Evolutionary conservation across 495 filamentous ascomycete species (phyloP).

Genomic region (Neurospora hispaniola): DNA sequence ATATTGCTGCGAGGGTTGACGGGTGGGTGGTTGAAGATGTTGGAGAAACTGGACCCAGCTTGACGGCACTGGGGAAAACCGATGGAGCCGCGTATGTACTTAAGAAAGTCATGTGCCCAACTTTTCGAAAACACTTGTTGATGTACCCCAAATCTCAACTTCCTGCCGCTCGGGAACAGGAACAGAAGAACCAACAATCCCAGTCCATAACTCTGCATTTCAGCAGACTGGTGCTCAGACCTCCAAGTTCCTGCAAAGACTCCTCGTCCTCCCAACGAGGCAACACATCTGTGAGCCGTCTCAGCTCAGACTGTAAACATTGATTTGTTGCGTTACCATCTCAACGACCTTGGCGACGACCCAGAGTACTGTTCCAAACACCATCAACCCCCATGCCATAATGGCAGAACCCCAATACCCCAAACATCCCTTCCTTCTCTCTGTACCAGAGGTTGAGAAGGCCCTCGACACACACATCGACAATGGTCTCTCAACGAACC

Average conservation of each 20-base stretch:
- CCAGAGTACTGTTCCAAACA: not conserved
- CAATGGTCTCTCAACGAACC: conserved; percentile 41
- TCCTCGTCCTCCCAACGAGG: not conserved
- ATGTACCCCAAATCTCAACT: not conserved
- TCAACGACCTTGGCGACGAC: not conserved
- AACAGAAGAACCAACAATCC: not conserved
- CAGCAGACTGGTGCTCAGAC: not conserved
- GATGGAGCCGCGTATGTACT: not conserved
- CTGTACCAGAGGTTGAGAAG: conserved; percentile 40
- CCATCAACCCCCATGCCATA: not conserved
- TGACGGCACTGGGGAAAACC: not conserved
- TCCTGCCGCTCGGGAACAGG: not conserved
- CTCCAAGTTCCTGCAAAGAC: not conserved
- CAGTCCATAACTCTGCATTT: not conserved
- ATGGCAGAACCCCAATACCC: conserved; percentile 33
- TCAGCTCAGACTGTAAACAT: not conserved
- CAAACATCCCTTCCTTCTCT: conserved; percentile 42
- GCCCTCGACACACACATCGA: conserved; percentile 46
- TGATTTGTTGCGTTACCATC: not conserved
- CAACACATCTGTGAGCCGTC: not conserved
- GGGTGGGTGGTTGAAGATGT: conserved; percentile 6
- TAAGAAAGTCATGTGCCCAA: not conserved
- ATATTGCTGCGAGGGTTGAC: not conserved
- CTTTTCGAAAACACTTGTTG: not conserved
- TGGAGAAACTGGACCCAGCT: not conserved